Evolutionary conservation across 345 rosid genomes (phyloP).

Genomic region (Acer saccharum): DNA sequence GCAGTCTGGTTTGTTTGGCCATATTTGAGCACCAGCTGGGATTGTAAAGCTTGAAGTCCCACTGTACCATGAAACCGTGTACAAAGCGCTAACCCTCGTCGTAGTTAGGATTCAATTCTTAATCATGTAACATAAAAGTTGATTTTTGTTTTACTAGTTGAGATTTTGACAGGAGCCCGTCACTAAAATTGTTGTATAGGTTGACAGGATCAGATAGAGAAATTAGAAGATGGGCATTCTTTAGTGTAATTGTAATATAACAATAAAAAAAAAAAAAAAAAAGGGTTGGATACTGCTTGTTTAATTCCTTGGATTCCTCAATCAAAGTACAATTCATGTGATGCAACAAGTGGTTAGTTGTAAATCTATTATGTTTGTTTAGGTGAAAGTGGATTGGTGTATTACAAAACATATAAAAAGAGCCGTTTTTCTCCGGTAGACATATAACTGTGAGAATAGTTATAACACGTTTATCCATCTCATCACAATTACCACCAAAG

Average conservation of each 20-base stretch:
- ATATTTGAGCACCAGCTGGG: conserved; percentile 33
- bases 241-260: conserved; percentile 40
- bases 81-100: conserved; percentile 52
- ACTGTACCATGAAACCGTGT: conserved; percentile 49
- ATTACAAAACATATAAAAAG: too few species aligned
- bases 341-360: background rate
- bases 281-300: conserved; percentile 14
- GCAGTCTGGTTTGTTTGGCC: conserved; percentile 27
- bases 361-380: too few species aligned
- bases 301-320: conserved; percentile 10
- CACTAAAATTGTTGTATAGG: conserved; percentile 45
- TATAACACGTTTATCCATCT: too few species aligned
- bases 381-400: background rate
- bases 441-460: too few species aligned
- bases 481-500: too few species aligned
- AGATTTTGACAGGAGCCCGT: conserved; percentile 40
- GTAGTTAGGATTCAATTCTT: conserved; percentile 50
- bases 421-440: too few species aligned
- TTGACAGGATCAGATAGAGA: conserved; percentile 40
- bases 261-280: background rate
- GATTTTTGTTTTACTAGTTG: conserved; percentile 1
- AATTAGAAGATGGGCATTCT: conserved; percentile 36
- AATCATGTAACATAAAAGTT: conserved; percentile 44
- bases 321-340: conserved; percentile 5
- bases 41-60: conserved; percentile 28